These are phyloP conservation scores for Tulasnella sp. DNA, from an alignment of 768 basidiomycete species.

Conservation along the genomic window DNA sequence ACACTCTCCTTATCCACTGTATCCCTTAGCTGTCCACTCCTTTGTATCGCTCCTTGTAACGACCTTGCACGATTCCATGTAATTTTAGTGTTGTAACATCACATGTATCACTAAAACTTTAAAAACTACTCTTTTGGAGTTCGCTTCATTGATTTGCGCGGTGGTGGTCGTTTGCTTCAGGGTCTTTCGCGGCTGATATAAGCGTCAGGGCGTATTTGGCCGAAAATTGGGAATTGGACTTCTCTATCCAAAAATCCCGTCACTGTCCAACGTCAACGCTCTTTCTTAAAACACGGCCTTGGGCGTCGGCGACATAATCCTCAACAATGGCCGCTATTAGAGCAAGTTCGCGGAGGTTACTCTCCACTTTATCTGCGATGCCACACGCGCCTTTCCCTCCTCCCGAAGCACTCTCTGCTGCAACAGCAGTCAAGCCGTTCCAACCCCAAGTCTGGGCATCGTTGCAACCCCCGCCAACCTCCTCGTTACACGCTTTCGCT, in stretches of 20 bases:
- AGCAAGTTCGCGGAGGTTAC: conserved; percentile 1
- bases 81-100: background rate
- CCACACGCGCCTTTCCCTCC: conserved; percentile 18
- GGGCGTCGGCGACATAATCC: background rate
- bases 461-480: conserved; percentile 60
- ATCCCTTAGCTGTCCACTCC: background rate
- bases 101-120: background rate
- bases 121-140: background rate
- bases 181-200: background rate
- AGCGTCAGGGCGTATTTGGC: background rate
- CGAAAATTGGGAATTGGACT: conserved; percentile 1
- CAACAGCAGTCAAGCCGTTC: conserved; percentile 19
- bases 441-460: conserved; percentile 44
- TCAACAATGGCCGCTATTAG: background rate
- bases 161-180: background rate
- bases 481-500: conserved; percentile 66
- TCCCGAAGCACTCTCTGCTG: conserved; percentile 16
- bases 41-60: background rate
- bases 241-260: background rate
- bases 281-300: background rate
- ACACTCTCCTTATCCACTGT: background rate
- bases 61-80: background rate
- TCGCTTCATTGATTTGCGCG: background rate
- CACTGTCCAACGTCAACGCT: background rate
- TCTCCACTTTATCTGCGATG: conserved; percentile 14